Evolutionary conservation across 495 filamentous ascomycete species (phyloP), one percentile per base, ranked within the genome.

Genomic region (Amphirosellinia nigrospora): DNA sequence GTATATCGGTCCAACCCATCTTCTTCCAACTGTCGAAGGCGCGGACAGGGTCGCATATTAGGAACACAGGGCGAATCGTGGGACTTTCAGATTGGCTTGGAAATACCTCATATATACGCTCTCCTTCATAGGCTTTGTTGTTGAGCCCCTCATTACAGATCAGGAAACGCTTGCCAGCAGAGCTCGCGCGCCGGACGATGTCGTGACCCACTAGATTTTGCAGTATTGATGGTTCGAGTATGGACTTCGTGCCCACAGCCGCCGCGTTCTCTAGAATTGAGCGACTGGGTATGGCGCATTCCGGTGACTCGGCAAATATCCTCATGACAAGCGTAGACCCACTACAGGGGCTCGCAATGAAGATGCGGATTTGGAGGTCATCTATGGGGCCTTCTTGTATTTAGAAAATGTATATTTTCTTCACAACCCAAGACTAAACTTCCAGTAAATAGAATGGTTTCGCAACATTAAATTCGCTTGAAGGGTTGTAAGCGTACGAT

Each of bases 11-110:
- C 53, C 55, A 56, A 39, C 63, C 69, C 15, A 46, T 7, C 1
- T 55, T 62, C 41, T 71, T 67, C 63, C 62, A 71, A 19, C 23
- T 67, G 26, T 66, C 55, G 30, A 71, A 66, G 1, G 43, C 69
- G 28, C 53, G 53, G 16, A 66, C 43, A 16, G 69, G 63, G 36
- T 71, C 69, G 28, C 69, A 43, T 0, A 71, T 39, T 26, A 71
- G 32, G 43, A 71, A 50, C 9, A 71, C 32, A 0, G 55, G 63
- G 3, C 53, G 41, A 30, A 43, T 4, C 8, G 39, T 43, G 5
- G 46, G 52, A 39, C 59, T 46, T 26, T 43, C 65, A 21, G 65
- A 59, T 4, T 1, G 0, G 13, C 16, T 36, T 26, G 63, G 45
- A 26, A 46, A 36, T 4, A 68, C 23, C 26, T 39, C 3, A 46